phyloP scores from a whole-genome alignment of 768 basidiomycete species.

The Phlebiopsis gigantea region DNA sequence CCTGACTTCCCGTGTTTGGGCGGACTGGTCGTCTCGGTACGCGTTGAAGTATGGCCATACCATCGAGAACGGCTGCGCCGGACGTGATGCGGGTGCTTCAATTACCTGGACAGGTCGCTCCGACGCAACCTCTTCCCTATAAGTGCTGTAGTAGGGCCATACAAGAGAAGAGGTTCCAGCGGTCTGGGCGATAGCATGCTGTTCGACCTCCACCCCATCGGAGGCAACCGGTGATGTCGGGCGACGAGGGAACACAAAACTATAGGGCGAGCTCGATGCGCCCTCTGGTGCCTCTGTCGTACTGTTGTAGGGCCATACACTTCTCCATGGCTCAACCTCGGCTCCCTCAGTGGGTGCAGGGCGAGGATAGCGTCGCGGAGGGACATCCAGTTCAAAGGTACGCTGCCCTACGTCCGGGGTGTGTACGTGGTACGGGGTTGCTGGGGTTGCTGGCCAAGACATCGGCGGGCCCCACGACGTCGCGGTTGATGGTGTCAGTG shows the following conservation, averaged over 20 bases:
- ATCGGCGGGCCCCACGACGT: conserved; percentile 47
- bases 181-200: neutral
- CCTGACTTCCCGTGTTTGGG: neutral
- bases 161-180: conserved; percentile 4
- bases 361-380: conserved; percentile 6
- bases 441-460: conserved; percentile 36
- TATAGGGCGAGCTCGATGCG: neutral
- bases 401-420: conserved; percentile 43
- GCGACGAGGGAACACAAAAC: conserved; percentile 10
- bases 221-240: neutral
- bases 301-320: conserved; percentile 20
- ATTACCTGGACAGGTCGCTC: neutral
- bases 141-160: conserved; percentile 7
- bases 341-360: neutral
- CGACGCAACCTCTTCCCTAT: neutral
- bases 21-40: neutral
- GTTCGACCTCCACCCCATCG: neutral
- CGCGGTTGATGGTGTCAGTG: conserved; percentile 38
- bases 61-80: conserved; percentile 1
- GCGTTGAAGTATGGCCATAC: conserved; percentile 8
- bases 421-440: conserved; percentile 29
- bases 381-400: conserved; percentile 39
- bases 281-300: neutral
- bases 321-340: conserved; percentile 14
- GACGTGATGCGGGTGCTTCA: neutral